Base-by-base conservation (phyloP, 2,329 filamentous ascomycete genomes). In the Didymosphaeria variabile region DNA sequence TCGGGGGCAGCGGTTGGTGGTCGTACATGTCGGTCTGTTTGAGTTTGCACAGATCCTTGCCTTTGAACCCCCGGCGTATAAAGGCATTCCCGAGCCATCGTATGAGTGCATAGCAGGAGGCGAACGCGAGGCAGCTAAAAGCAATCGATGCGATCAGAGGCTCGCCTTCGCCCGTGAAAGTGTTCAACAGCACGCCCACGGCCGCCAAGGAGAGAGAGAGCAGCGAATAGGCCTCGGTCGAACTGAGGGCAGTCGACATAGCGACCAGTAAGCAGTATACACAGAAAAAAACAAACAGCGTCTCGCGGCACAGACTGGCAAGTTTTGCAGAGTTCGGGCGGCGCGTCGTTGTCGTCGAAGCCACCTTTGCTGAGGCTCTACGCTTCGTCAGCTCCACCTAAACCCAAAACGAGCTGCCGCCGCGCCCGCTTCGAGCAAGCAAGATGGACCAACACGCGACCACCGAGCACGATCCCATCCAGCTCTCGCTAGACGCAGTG, bases 51-150 rank as follows among this genome's bases (percentile, higher is more conserved):
- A 97, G 85, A 78, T 99, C 95, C 72, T 87, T 91, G 58, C 95
- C 95, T 76, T 94, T 95, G 75, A 97, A 87, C 17, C 94, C 95
- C 40, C 92, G 92, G 69, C 87, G 89, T 76, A 97, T 90, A 77
- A 99, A 98, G 1, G 91, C 90, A 58, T 92, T 89, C 1, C 94
- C 94, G 6, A 97, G 90, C 94, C 94, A 98, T 82, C 91, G 86
- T 79, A 98, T 94, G 82, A 97, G 87, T 72, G 91, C 88, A 79
- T 92, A 98, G 62, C 89, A 89, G 51, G 90, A 88, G 4, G 90
- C 85, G 77, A 97, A 99, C 38, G 92, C 93, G 67, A 97, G 84
- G 23, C 90, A 87, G 72, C 92, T 95, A 71, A 98, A 90, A 17
- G 94, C 92, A 59, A 97, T 83, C 0, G 93, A 97, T 10, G 93